Evolutionary conservation across 495 filamentous ascomycete species (phyloP).

Genomic region (Xanthoparmelia taractica): DNA sequence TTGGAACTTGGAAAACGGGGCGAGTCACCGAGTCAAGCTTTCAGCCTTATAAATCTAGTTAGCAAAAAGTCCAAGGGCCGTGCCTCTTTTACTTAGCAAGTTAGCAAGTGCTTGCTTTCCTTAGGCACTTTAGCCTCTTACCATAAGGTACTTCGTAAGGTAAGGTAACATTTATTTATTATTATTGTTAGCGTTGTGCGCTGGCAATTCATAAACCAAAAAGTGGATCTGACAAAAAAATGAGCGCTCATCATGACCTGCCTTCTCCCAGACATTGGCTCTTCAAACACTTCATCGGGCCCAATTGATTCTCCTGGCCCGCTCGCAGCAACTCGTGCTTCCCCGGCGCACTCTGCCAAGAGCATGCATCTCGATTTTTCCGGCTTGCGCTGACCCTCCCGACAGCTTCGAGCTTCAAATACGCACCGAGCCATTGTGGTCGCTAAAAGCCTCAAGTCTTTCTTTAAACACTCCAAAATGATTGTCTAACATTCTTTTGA

Average conservation of each 20-base stretch:
- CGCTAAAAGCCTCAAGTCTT: neutral
- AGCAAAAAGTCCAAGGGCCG: neutral
- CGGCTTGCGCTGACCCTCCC: constrained; percentile 7
- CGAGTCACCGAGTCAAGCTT: too few species aligned
- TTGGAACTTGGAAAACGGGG: neutral
- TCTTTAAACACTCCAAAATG: neutral
- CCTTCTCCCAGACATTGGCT: neutral
- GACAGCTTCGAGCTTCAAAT: neutral
- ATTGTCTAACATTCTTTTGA: neutral
- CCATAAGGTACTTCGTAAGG: too few species aligned
- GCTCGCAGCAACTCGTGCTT: neutral
- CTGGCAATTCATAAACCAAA: constrained; percentile 5
- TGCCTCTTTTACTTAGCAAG: neutral
- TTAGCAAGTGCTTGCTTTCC: too few species aligned
- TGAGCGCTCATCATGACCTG: constrained; percentile 9
- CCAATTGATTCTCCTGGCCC: neutral
- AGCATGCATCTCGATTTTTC: constrained; percentile 3
- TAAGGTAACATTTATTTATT: too few species aligned
- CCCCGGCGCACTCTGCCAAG: neutral
- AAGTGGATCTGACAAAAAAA: constrained; percentile 4
- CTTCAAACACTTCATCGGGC: neutral
- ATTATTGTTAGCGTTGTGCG: neutral
- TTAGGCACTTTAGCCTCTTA: too few species aligned
- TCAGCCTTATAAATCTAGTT: neutral
- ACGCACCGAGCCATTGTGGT: neutral